These are phyloP conservation scores for Phyllosticta capitalensis DNA, from an alignment of 2,329 filamentous ascomycete genomes.

Conservation along the genomic window DNA sequence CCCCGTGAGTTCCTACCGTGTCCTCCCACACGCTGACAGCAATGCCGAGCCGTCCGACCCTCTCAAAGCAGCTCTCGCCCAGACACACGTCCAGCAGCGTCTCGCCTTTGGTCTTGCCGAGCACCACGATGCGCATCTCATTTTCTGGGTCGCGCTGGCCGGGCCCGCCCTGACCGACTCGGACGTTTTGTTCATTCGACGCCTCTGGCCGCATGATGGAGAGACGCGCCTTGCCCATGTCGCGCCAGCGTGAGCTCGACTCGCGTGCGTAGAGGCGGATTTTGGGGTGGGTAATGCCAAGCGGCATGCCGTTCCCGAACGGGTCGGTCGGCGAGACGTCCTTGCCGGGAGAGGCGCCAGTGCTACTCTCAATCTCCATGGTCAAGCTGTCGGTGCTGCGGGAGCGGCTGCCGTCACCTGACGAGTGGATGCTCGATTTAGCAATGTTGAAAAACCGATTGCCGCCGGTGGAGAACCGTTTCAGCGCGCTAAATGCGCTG, in stretches of 20 bases:
- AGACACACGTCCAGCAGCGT: constrained; percentile 75
- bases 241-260: constrained; percentile 69
- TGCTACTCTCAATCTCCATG: constrained; percentile 18
- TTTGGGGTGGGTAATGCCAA: constrained; percentile 70
- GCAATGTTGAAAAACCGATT: constrained; percentile 29
- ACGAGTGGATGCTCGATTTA: constrained; percentile 48
- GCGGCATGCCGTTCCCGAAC: constrained; percentile 32
- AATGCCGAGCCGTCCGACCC: constrained; percentile 75
- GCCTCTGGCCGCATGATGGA: constrained; percentile 63
- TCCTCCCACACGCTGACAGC: constrained; percentile 79
- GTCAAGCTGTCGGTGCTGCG: constrained; percentile 6
- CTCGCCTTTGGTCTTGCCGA: constrained; percentile 57
- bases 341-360: constrained; percentile 17
- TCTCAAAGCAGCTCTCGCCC: constrained; percentile 73
- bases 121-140: constrained; percentile 79
- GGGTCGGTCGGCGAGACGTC: constrained; percentile 15
- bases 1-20: constrained; percentile 33
- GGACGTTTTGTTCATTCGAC: constrained; percentile 21
- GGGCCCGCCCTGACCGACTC: constrained; percentile 23
- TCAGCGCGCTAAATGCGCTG: constrained; percentile 68
- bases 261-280: constrained; percentile 79
- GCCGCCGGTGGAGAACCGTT: constrained; percentile 60
- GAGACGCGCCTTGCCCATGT: constrained; percentile 75
- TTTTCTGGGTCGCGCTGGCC: constrained; percentile 36
- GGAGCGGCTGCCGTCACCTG: constrained; percentile 29